Evolutionary conservation across 164 flowering plant species (phyloP).

Genomic region (Annona cherimola): DNA sequence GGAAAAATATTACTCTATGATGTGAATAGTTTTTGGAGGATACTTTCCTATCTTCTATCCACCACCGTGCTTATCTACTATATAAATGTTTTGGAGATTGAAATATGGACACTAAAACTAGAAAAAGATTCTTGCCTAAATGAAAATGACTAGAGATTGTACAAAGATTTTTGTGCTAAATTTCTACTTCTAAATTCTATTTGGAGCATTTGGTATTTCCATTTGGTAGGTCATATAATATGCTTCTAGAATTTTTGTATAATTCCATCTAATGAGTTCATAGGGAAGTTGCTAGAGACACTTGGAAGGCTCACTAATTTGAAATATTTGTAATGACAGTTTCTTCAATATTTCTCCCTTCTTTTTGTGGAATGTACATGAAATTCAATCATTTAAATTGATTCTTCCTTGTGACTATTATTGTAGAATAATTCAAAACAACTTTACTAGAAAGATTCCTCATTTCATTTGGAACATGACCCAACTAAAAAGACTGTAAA

Average conservation of each 20-base stretch:
- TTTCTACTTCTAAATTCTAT: slow-evolving; percentile 1
- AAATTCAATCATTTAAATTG: background rate
- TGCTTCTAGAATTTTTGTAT: slow-evolving; percentile 9
- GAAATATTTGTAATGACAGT: slow-evolving; percentile 22
- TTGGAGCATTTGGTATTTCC: background rate
- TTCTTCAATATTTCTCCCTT: background rate
- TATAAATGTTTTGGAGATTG: background rate
- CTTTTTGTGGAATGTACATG: background rate
- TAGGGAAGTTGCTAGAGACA: slow-evolving; percentile 15
- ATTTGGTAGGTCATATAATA: no score
- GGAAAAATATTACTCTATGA: no score
- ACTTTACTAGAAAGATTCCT: slow-evolving; percentile 38
- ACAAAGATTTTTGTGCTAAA: no score
- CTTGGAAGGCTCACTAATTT: slow-evolving; percentile 12
- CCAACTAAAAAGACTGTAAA: slow-evolving; percentile 27
- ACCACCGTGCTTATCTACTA: no score
- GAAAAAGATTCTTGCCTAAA: background rate
- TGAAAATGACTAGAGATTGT: no score
- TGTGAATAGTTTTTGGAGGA: no score
- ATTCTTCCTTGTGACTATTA: background rate
- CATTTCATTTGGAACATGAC: slow-evolving; percentile 24
- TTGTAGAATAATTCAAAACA: slow-evolving; percentile 36
- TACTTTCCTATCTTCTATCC: no score
- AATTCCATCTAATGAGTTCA: slow-evolving; percentile 18
- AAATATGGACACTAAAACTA: background rate